These are phyloP conservation scores for thale cress (Arabidopsis thaliana) DNA, from an alignment of 345 rosid species.

Conservation along the genomic window TAIR10.1 NC_003076.8:2127001-2127500, in stretches of 20 bases:
- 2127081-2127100: background rate
- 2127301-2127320: constrained; percentile 62
- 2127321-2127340: constrained; percentile 75
- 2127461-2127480: constrained; percentile 83
- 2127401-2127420: constrained; percentile 68
- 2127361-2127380: constrained; percentile 69
- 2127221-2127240: constrained; percentile 83
- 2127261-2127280: constrained; percentile 88
- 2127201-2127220: constrained; percentile 82
- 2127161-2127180: constrained; percentile 2
- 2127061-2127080: constrained; percentile 4
- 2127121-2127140: constrained; percentile 13
- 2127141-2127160: background rate
- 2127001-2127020: background rate
- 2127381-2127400: constrained; percentile 93
- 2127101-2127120: background rate
- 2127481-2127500: constrained; percentile 84
- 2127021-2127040: constrained; percentile 10
- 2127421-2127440: constrained; percentile 86
- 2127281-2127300: constrained; percentile 74
- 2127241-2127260: constrained; percentile 82
- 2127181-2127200: constrained; percentile 11
- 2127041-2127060: background rate
- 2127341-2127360: constrained; percentile 68
- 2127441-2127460: constrained; percentile 85